A percentile compares a stretch with the other conserved stretches of the same genome.
Evolutionary conservation across 192 early-diverging fungal genomes (phyloP).

Genomic region (Linnemannia elongata): DNA sequence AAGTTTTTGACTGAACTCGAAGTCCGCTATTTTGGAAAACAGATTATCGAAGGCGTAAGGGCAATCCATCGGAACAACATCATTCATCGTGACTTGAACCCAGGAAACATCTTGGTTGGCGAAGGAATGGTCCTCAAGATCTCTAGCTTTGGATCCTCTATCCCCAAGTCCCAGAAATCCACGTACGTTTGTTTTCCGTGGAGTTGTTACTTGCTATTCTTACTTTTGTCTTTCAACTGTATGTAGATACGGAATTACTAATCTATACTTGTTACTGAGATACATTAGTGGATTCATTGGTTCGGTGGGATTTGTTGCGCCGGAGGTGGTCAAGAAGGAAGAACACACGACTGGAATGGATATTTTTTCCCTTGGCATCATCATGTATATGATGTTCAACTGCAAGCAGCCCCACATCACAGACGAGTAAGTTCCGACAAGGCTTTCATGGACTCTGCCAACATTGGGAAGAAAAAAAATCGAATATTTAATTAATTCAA

Average conservation of each 20-base stretch:
- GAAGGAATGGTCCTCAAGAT: background rate
- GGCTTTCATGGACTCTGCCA: background rate
- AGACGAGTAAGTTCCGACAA: background rate
- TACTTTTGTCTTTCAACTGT: too few species aligned
- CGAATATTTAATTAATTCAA: background rate
- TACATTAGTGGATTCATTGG: background rate
- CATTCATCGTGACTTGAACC: background rate
- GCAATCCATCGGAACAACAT: background rate
- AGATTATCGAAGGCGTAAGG: background rate
- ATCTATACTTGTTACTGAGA: background rate
- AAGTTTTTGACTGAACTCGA: background rate
- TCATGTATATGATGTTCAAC: background rate
- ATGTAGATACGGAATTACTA: too few species aligned
- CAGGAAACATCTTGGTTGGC: background rate
- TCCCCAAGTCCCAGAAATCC: background rate
- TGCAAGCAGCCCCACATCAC: background rate
- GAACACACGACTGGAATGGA: background rate
- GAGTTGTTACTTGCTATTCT: background rate
- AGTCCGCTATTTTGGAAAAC: background rate
- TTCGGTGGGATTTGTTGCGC: background rate
- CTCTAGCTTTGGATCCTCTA: background rate
- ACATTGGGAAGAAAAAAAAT: background rate
- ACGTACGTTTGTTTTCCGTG: background rate
- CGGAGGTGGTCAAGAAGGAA: background rate
- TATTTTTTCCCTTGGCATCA: background rate